Base-by-base conservation (phyloP, 2,329 filamentous ascomycete species). In the Fusarium succisae region DNA sequence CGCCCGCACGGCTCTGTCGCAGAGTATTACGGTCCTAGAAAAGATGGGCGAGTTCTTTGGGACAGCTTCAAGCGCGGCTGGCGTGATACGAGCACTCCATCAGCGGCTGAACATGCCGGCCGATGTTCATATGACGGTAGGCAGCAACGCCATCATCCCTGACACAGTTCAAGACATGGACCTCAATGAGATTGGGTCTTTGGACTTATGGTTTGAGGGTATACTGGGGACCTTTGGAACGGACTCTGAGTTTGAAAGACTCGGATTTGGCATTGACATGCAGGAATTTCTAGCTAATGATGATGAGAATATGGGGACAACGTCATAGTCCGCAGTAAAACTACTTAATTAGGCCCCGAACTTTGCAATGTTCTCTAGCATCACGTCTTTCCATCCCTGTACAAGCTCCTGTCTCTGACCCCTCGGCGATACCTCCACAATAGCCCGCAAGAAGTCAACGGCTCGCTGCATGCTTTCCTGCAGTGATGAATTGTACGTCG, bases 401-500 rank as follows among this genome's bases (percentile, higher is more conserved):
- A 39, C 35, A 5, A 38, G n/a, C 0, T 54, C 24, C 24, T 38
- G 32, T 6, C 50, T 22, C 32, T 38, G 35, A 3, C n/a, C 48
- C 1, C 48, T 20, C 5, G 30, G n/a, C 0, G 30, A 53, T 2
- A 53, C 30, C n/a, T 53, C 48, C 12, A 20, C 48, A 3, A 37
- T 37, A 4, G 48, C 48, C 6, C n/a, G 12, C n/a, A 53, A 53
- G 17, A 53, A 53, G 30, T 37, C 30, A 15, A 37, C 48, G 0
- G 30, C 48, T 0, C 30, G 0, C 13, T 37, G 48, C 30, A 37
- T 37, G 3, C 2, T 1, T 0, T 53, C 48, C 4, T 53, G 48
- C 0, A 26, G 5, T 20, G 48, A 0, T 0, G n/a, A 37, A 1
- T 12, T 20, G 30, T 20, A 53, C 7, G 6, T 0, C 1, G 17